These are phyloP conservation scores for Chondrus crispus DNA, from an alignment of 23 red algal genomes.

Conservation along the genomic window DNA sequence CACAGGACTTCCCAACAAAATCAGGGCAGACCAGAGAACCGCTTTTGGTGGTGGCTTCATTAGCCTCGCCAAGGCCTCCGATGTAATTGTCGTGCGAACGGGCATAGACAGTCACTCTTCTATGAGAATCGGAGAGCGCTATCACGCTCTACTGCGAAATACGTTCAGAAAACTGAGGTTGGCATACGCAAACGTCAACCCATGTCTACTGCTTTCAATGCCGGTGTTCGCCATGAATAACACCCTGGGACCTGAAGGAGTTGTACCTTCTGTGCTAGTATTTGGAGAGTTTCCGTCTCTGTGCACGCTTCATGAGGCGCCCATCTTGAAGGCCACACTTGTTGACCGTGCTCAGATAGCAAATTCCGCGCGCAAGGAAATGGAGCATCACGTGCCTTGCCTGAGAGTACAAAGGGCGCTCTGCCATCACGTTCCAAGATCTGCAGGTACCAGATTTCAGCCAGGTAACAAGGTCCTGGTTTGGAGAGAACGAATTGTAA, in stretches of 20 bases:
- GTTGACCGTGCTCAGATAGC: not conserved
- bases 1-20: conserved; percentile 13
- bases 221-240: not conserved
- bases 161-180: not conserved
- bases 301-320: not conserved
- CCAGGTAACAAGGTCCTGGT: not conserved
- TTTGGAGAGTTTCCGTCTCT: not conserved
- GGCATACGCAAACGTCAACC: not conserved
- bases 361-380: not conserved
- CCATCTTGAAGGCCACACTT: not conserved
- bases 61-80: not conserved
- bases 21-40: conserved; percentile 1
- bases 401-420: no score
- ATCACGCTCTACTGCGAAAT: not conserved
- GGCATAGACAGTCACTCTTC: not conserved
- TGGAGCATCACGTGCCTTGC: not conserved
- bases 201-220: not conserved
- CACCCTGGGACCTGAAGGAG: not conserved
- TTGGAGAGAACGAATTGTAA: not conserved
- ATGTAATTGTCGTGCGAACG: not conserved
- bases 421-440: not conserved
- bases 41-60: not conserved
- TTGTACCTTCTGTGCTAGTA: not conserved
- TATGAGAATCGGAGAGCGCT: not conserved
- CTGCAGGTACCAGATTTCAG: not conserved